phyloP scores from a whole-genome alignment of 2,329 filamentous ascomycete species.

The Fusarium clavum region DNA sequence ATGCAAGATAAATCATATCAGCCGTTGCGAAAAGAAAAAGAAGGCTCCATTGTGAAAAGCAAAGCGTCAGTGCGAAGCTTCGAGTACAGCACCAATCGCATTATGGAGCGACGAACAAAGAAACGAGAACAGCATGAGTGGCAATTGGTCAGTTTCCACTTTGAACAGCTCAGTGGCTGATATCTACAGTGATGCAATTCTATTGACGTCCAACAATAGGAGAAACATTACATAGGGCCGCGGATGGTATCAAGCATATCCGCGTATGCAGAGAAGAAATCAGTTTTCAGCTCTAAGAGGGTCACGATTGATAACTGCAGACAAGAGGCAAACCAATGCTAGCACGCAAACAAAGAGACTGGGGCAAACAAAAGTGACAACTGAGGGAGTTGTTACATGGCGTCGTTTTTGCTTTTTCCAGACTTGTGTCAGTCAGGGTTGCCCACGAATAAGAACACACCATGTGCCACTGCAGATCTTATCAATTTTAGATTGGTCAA shows the following conservation, averaged over 20 bases:
- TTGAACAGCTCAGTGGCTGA: neutral
- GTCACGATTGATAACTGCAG: neutral
- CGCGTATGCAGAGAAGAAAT: neutral
- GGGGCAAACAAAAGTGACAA: neutral
- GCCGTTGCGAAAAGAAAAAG: neutral
- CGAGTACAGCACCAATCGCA: neutral
- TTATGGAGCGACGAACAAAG: neutral
- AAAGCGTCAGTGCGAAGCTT: neutral
- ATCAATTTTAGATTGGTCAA: neutral
- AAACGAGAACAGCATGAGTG: neutral
- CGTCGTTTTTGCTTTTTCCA: neutral
- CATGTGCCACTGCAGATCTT: neutral
- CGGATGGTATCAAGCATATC: neutral
- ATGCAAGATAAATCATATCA: neutral
- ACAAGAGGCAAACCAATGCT: neutral
- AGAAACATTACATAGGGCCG: neutral
- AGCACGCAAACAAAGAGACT: neutral
- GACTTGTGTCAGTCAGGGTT: neutral
- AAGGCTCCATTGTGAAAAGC: neutral
- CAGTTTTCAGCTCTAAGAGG: neutral
- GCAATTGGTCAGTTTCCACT: neutral
- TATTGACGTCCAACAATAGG: neutral
- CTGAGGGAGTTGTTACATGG: constrained; percentile 3
- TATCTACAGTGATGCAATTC: neutral
- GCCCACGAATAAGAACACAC: neutral